Evolutionary conservation across 2,329 filamentous ascomycete genomes (phyloP).

Genomic region (Penicillium sp.): DNA sequence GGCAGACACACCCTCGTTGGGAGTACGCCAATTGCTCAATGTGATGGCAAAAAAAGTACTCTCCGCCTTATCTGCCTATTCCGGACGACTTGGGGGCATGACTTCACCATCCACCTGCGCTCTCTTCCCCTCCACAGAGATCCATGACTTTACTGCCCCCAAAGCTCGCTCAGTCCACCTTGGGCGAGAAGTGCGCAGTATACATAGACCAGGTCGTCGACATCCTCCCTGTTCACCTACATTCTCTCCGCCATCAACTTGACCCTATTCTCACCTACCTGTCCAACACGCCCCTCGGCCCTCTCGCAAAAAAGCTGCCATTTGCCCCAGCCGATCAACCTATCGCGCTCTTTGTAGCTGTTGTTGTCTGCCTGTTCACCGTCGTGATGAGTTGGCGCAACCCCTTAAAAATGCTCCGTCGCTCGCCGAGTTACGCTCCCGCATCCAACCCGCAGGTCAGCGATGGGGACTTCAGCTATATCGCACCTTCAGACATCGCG

Average conservation of each 20-base stretch:
- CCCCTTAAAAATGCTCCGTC: conserved; percentile 28
- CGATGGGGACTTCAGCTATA: conserved; percentile 35
- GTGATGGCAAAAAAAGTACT: conserved; percentile 18
- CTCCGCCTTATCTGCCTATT: conserved; percentile 23
- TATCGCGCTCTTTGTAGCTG: conserved; percentile 20
- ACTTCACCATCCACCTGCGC: conserved; percentile 12
- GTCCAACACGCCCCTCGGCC: conserved; percentile 19
- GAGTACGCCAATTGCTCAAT: conserved; percentile 1
- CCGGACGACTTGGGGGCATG: conserved; percentile 10
- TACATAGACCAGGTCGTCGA: conserved; percentile 32
- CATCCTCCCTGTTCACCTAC: conserved; percentile 26
- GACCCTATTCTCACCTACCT: conserved; percentile 20
- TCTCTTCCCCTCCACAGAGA: conserved; percentile 13
- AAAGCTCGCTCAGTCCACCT: conserved; percentile 30
- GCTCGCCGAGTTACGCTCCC: conserved; percentile 24
- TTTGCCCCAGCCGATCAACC: conserved; percentile 18
- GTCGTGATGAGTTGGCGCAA: conserved; percentile 32
- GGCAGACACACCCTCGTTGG: background rate
- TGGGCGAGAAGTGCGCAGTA: conserved; percentile 35
- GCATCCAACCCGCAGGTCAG: conserved; percentile 28
- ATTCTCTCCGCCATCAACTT: conserved; percentile 28
- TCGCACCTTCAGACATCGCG: conserved; percentile 31
- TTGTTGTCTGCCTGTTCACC: conserved; percentile 24
- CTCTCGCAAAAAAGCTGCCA: conserved; percentile 19
- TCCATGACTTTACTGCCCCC: conserved; percentile 36